These are phyloP conservation scores for Pseudopithomyces chartarum DNA, from an alignment of 2,329 filamentous ascomycete genomes.

Conservation along the genomic window DNA sequence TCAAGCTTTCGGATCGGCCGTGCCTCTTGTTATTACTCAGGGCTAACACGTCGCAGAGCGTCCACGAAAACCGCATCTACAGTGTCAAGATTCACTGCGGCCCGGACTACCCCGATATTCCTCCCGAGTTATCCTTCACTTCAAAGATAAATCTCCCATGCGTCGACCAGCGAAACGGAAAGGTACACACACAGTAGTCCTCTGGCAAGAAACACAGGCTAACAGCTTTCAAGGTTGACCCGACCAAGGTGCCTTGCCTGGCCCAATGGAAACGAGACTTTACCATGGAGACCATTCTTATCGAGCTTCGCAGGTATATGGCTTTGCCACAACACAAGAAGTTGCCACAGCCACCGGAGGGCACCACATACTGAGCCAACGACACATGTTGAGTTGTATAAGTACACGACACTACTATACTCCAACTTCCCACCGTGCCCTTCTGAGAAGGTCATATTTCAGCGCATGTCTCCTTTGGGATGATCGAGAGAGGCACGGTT, in stretches of 20 bases:
- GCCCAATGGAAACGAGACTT: slow-evolving; percentile 90
- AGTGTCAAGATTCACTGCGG: slow-evolving; percentile 97
- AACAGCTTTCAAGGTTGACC: slow-evolving; percentile 69
- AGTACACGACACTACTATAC: not conserved
- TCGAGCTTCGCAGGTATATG: slow-evolving; percentile 91
- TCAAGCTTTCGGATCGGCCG: slow-evolving; percentile 15
- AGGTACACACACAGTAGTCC: slow-evolving; percentile 52
- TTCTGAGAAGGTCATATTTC: not conserved
- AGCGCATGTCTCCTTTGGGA: not conserved
- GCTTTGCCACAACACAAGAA: slow-evolving; percentile 91
- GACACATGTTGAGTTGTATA: not conserved
- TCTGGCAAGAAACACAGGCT: slow-evolving; percentile 10
- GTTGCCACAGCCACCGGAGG: slow-evolving; percentile 89
- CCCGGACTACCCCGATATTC: slow-evolving; percentile 82
- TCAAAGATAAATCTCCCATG: slow-evolving; percentile 97
- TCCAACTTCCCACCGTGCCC: not conserved
- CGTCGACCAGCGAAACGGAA: slow-evolving; percentile 79
- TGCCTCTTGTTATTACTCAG: not conserved
- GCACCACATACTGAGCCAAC: slow-evolving; percentile 61
- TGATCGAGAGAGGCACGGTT: slow-evolving; percentile 5
- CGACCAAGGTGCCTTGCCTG: slow-evolving; percentile 80
- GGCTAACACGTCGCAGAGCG: slow-evolving; percentile 64
- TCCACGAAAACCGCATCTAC: slow-evolving; percentile 98
- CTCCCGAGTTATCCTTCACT: slow-evolving; percentile 89
- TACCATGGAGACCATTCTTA: slow-evolving; percentile 92